phyloP scores from a whole-genome alignment of 768 basidiomycete genomes.

The Lactifluus rugatus region DNA sequence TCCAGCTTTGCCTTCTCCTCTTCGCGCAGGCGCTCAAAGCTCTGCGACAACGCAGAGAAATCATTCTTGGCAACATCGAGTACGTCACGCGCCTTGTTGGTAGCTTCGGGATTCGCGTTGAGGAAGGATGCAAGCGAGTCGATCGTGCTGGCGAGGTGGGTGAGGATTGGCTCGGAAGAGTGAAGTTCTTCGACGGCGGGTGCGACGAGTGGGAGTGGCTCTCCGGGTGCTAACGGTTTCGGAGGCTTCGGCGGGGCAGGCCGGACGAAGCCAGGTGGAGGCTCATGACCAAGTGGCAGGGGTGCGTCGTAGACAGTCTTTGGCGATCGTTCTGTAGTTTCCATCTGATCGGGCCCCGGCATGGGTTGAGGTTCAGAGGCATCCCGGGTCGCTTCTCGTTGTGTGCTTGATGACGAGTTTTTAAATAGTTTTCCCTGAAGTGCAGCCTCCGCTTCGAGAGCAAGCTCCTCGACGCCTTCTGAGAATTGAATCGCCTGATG shows the following conservation, averaged over 20 bases:
- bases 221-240: slow-evolving; percentile 25
- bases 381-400: slow-evolving; percentile 24
- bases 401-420: neutral
- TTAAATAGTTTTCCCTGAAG: slow-evolving; percentile 38
- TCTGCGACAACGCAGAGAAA: slow-evolving; percentile 63
- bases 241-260: slow-evolving; percentile 43
- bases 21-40: slow-evolving; percentile 70
- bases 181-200: slow-evolving; percentile 66
- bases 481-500: slow-evolving; percentile 42
- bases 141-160: slow-evolving; percentile 86
- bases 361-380: slow-evolving; percentile 21
- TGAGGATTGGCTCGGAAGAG: slow-evolving; percentile 82
- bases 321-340: slow-evolving; percentile 17
- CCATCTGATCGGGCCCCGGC: slow-evolving; percentile 13
- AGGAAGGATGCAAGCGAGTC: slow-evolving; percentile 85
- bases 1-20: slow-evolving; percentile 65
- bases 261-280: slow-evolving; percentile 77
- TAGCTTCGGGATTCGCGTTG: slow-evolving; percentile 58
- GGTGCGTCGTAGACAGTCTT: slow-evolving; percentile 53
- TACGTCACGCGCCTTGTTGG: slow-evolving; percentile 59
- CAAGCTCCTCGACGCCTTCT: slow-evolving; percentile 58
- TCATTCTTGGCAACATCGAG: slow-evolving; percentile 76
- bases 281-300: slow-evolving; percentile 90
- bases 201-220: slow-evolving; percentile 66
- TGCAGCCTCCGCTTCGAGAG: slow-evolving; percentile 64